A percentile compares a stretch with the other conserved stretches of the same genome.
phyloP scores from a whole-genome alignment of 2,329 filamentous ascomycete species.

The Botrytis deweyae region DNA sequence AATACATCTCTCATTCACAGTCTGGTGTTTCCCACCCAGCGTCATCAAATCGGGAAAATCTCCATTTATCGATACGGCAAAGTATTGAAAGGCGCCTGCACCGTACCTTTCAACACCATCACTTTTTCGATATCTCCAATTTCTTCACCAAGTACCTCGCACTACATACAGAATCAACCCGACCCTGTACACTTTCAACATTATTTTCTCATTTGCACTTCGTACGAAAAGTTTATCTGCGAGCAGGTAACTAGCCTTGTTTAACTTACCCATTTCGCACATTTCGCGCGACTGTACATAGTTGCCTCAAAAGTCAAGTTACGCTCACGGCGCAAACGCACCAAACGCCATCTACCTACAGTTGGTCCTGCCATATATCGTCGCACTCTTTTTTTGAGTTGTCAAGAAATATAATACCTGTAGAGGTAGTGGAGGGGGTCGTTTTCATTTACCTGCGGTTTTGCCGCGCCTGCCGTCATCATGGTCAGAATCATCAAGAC shows the following conservation, averaged over 20 bases:
- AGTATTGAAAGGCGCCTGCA: constrained; percentile 40
- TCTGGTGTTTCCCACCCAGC: constrained; percentile 29
- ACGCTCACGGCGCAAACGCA: constrained; percentile 22
- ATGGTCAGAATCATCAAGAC: constrained; percentile 70
- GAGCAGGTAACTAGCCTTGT: constrained; percentile 21
- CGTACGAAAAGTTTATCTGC: constrained; percentile 12
- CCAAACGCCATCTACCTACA: constrained; percentile 19
- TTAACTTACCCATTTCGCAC: constrained; percentile 24
- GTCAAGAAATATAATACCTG: constrained; percentile 32
- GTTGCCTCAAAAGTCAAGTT: constrained; percentile 18
- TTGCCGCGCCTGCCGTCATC: constrained; percentile 56
- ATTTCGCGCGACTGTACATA: constrained; percentile 24
- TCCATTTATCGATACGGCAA: constrained; percentile 14
- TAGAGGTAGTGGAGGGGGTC: constrained; percentile 53
- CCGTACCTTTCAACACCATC: constrained; percentile 35
- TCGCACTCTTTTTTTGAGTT: constrained; percentile 40
- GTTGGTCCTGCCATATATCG: constrained; percentile 38
- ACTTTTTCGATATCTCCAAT: constrained; percentile 32
- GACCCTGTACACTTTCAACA: constrained; percentile 16
- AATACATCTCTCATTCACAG: constrained; percentile 22
- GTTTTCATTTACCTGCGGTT: constrained; percentile 47
- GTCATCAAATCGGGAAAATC: constrained; percentile 10
- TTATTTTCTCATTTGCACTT: constrained; percentile 1
- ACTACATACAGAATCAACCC: constrained; percentile 9
- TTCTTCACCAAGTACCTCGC: constrained; percentile 21